These are phyloP conservation scores for Globisporangium heterothallicum DNA, from an alignment of 352 stramenopile genomes.

Conservation along the genomic window DNA sequence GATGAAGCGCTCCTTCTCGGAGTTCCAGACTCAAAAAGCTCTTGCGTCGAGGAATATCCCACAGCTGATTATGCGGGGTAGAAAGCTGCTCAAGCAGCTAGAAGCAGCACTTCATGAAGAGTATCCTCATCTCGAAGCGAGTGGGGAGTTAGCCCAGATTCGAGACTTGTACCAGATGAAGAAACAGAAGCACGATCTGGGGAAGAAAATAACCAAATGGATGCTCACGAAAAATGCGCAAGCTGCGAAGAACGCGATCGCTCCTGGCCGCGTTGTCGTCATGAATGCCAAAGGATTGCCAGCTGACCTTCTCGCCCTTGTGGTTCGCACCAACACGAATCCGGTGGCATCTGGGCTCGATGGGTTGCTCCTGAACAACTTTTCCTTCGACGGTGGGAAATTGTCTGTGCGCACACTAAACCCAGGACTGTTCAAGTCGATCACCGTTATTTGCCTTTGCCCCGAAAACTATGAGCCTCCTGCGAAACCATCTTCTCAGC, in stretches of 20 bases:
- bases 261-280: slow-evolving; percentile 48
- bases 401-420: not conserved
- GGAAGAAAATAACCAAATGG: slow-evolving; percentile 70
- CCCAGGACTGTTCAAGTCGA: slow-evolving; percentile 64
- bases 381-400: slow-evolving; percentile 36
- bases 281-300: slow-evolving; percentile 67
- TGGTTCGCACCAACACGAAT: slow-evolving; percentile 44
- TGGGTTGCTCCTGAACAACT: slow-evolving; percentile 14
- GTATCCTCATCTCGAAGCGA: slow-evolving; percentile 54
- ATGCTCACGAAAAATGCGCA: slow-evolving; percentile 61
- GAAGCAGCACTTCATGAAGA: slow-evolving; percentile 45
- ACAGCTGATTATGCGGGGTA: slow-evolving; percentile 62
- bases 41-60: slow-evolving; percentile 75
- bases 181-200: slow-evolving; percentile 59
- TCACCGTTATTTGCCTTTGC: slow-evolving; percentile 69
- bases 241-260: slow-evolving; percentile 55
- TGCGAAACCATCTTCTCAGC: slow-evolving; percentile 12
- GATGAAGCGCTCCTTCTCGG: slow-evolving; percentile 97
- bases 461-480: slow-evolving; percentile 58
- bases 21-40: slow-evolving; percentile 93
- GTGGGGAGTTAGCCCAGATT: slow-evolving; percentile 55
- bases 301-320: slow-evolving; percentile 48
- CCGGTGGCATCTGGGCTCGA: slow-evolving; percentile 15
- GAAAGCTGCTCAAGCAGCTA: slow-evolving; percentile 43
- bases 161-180: slow-evolving; percentile 67